phyloP scores from a whole-genome alignment of 176 grass and related monocot genomes.

The Eragrostis curvula region DNA sequence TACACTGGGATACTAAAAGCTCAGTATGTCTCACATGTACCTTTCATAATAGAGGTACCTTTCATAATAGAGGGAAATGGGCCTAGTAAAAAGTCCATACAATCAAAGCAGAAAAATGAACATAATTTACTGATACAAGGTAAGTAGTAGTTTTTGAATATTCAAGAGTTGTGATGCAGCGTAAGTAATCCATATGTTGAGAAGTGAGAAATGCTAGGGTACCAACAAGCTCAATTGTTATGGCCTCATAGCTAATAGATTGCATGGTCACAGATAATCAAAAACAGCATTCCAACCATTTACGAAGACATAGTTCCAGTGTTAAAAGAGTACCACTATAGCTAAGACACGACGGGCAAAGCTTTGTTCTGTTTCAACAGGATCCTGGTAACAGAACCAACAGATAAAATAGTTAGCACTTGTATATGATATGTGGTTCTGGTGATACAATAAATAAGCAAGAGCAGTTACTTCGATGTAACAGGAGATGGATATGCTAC shows the following conservation, averaged over 20 bases:
- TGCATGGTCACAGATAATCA: neutral
- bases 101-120: constrained; percentile 11
- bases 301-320: constrained; percentile 4
- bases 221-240: neutral
- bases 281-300: constrained; percentile 23
- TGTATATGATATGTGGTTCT: constrained; percentile 10
- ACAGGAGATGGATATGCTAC: constrained; percentile 74
- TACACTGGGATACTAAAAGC: neutral
- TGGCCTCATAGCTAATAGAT: neutral
- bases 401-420: constrained; percentile 28
- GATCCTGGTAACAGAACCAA: constrained; percentile 64
- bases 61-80: neutral
- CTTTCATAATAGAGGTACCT: neutral
- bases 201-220: neutral
- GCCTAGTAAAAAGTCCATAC: neutral
- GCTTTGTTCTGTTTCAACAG: constrained; percentile 89
- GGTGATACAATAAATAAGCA: constrained; percentile 14
- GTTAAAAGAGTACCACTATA: constrained; percentile 65
- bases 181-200: neutral
- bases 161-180: neutral
- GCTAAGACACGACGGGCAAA: constrained; percentile 84
- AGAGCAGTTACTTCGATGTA: constrained; percentile 53
- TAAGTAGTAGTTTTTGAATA: constrained; percentile 1
- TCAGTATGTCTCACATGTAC: neutral
- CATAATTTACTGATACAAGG: neutral